Conservation (phyloP, 352 stramenopile genomes). For the Phytophthora agathidicida region DNA sequence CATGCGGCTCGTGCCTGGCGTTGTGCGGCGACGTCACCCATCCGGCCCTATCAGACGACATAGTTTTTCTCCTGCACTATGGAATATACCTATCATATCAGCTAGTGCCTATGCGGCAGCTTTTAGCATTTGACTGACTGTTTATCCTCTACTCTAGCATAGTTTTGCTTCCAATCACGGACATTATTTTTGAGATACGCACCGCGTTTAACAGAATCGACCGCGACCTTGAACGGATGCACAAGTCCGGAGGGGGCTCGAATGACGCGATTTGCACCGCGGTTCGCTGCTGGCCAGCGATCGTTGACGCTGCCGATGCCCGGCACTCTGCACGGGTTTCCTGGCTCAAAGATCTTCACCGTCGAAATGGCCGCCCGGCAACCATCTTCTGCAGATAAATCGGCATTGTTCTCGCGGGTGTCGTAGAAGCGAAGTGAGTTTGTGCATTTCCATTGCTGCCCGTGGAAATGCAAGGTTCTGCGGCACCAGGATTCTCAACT, state of each 20-base stretch:
- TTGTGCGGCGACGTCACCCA: slow-evolving; percentile 18
- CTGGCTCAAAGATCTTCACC: slow-evolving; percentile 28
- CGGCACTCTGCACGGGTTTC: slow-evolving; percentile 20
- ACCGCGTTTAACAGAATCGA: slow-evolving; percentile 23
- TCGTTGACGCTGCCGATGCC: slow-evolving; percentile 4
- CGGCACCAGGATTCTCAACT: not conserved
- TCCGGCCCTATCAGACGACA: not conserved
- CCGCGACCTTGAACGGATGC: slow-evolving; percentile 13
- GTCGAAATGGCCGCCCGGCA: slow-evolving; percentile 14
- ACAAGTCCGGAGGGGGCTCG: not conserved
- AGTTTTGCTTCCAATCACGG: slow-evolving; percentile 26
- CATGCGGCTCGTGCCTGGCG: slow-evolving; percentile 7
- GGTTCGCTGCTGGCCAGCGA: slow-evolving; percentile 26
- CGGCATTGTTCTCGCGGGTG: no score
- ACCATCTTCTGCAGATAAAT: no score
- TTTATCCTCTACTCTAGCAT: no score
- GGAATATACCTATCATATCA: no score
- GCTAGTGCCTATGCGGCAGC: no score
- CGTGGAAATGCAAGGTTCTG: slow-evolving; percentile 23
- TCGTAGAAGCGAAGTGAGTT: not conserved
- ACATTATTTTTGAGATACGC: slow-evolving; percentile 24
- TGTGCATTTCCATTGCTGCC: no score
- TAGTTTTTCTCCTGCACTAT: not conserved
- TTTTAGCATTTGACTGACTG: no score
- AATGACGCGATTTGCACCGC: slow-evolving; percentile 33